Conservation (phyloP, 257 asterid species). For the Scutellaria minor region DNA sequence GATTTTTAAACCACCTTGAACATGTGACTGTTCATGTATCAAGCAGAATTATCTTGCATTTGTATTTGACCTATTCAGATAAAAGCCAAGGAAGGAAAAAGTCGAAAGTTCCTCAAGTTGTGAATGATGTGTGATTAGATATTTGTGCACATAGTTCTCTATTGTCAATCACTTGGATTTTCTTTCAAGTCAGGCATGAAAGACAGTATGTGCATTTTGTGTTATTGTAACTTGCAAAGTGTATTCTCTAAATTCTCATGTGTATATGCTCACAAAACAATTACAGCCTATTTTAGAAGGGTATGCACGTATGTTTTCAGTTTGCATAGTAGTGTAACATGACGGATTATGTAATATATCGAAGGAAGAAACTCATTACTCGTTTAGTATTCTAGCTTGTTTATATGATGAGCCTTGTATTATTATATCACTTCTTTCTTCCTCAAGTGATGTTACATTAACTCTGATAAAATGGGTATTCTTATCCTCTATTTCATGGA, state of each 20-base stretch:
- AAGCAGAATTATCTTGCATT: neutral
- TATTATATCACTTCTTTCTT: neutral
- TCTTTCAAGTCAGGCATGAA: too few species aligned
- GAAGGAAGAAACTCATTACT: neutral
- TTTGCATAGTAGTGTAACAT: constrained; percentile 1
- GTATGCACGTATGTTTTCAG: neutral
- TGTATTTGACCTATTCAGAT: neutral
- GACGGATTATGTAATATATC: neutral
- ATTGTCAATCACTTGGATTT: neutral
- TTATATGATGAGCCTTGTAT: too few species aligned
- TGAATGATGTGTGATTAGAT: neutral
- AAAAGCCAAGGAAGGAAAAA: neutral
- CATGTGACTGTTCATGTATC: neutral
- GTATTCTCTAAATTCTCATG: too few species aligned
- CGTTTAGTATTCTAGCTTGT: neutral
- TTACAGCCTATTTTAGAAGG: neutral
- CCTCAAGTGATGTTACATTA: neutral
- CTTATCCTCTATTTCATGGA: neutral
- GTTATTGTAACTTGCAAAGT: too few species aligned
- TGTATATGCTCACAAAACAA: too few species aligned
- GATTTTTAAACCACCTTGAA: neutral
- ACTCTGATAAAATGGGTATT: neutral
- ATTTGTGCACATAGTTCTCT: neutral
- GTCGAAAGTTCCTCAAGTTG: neutral
- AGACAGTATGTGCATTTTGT: too few species aligned